Conservation (phyloP, 176 grass and related monocot species). For the Luzula sylvatica region DNA sequence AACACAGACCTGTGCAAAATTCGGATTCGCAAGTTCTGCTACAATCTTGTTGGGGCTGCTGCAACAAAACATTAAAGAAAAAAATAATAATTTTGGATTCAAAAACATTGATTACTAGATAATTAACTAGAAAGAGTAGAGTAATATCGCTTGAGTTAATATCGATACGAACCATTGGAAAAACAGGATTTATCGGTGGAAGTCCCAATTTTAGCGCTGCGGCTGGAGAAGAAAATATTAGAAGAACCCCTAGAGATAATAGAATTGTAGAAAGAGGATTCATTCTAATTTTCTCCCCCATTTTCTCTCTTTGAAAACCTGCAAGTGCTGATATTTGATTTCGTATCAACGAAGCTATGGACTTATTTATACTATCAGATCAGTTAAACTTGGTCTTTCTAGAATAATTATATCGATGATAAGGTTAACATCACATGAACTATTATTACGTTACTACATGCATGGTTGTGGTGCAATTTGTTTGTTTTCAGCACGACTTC, state of each 20-base stretch:
- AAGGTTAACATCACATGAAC: no score
- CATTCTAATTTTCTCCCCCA: not conserved
- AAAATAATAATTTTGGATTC: not conserved
- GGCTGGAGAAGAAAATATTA: constrained; percentile 19
- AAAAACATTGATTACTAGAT: no score
- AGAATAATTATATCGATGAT: no score
- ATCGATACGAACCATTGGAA: constrained; percentile 32
- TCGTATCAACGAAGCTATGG: no score
- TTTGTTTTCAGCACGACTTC: no score
- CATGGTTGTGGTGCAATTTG: no score
- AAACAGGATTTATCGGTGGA: constrained; percentile 28
- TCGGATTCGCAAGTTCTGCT: constrained; percentile 84
- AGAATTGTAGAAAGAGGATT: no score
- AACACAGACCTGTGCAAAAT: constrained; percentile 55
- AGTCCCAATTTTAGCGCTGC: constrained; percentile 56
- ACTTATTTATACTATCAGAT: no score
- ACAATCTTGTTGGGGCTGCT: constrained; percentile 65
- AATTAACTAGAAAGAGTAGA: not conserved
- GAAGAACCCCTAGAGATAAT: not conserved
- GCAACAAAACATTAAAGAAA: not conserved
- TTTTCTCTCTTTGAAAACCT: no score
- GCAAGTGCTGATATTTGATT: no score
- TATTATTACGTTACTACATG: no score
- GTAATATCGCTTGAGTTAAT: not conserved
- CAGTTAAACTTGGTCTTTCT: no score